Evolutionary conservation across 176 grass and related monocot species (phyloP).

Genomic region (Sorghum bicolor): Sorghum_bicolor_NCBIv3 NC_012878.2:41259501-41260000

Average conservation of each 20-base stretch:
- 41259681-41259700: conserved; percentile 43
- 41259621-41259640: background rate
- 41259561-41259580: background rate
- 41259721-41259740: conserved; percentile 22
- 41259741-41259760: conserved; percentile 31
- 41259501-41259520: too few species aligned
- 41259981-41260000: conserved; percentile 73
- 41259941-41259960: conserved; percentile 65
- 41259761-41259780: conserved; percentile 38
- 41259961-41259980: conserved; percentile 58
- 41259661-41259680: conserved; percentile 30
- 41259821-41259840: conserved; percentile 45
- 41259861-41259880: conserved; percentile 21
- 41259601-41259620: background rate
- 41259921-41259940: conserved; percentile 62
- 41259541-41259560: background rate
- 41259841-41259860: conserved; percentile 42
- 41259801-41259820: conserved; percentile 42
- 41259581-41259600: background rate
- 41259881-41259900: conserved; percentile 40
- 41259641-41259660: conserved; percentile 16
- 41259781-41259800: conserved; percentile 47
- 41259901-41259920: conserved; percentile 70
- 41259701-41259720: conserved; percentile 21
- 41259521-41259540: background rate